Evolutionary conservation across 1,284 basidiomycete species (phyloP).

Genomic region (Ganoderma leucocontextum): DNA sequence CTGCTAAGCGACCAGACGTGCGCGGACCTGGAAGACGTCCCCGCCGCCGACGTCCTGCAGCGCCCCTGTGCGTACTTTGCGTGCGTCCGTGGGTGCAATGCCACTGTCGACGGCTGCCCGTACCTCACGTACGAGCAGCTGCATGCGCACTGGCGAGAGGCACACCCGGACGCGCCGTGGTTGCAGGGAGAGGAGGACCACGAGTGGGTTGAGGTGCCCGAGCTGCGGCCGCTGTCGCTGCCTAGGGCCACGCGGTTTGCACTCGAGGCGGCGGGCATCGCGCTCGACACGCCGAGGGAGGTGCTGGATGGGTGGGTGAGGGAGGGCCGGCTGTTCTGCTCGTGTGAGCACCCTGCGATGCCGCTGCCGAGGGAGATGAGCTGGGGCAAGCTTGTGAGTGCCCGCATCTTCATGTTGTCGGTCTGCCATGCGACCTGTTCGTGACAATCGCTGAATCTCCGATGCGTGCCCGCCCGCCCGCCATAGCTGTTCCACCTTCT

Average conservation of each 20-base stretch:
- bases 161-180: slow-evolving; percentile 8
- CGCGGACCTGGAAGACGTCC: not conserved
- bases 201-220: not conserved
- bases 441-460: not conserved
- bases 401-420: no score
- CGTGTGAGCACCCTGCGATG: slow-evolving; percentile 19
- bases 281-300: not conserved
- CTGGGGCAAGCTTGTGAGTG: slow-evolving; percentile 19
- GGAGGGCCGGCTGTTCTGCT: slow-evolving; percentile 16
- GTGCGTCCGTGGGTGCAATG: not conserved
- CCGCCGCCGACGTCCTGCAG: slow-evolving; percentile 9
- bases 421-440: no score
- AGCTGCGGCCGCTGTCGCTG: not conserved
- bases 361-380: slow-evolving; percentile 3
- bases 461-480: not conserved
- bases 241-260: no score
- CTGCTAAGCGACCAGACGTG: not conserved
- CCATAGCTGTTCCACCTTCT: not conserved
- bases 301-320: slow-evolving; percentile 3
- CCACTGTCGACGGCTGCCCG: not conserved
- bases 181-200: not conserved
- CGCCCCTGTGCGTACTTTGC: slow-evolving; percentile 14
- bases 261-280: not conserved
- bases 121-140: slow-evolving; percentile 13
- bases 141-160: slow-evolving; percentile 17